These are phyloP conservation scores for Ceratopteris richardii DNA, from an alignment of 75 land plant species.

Conservation along the genomic window DNA sequence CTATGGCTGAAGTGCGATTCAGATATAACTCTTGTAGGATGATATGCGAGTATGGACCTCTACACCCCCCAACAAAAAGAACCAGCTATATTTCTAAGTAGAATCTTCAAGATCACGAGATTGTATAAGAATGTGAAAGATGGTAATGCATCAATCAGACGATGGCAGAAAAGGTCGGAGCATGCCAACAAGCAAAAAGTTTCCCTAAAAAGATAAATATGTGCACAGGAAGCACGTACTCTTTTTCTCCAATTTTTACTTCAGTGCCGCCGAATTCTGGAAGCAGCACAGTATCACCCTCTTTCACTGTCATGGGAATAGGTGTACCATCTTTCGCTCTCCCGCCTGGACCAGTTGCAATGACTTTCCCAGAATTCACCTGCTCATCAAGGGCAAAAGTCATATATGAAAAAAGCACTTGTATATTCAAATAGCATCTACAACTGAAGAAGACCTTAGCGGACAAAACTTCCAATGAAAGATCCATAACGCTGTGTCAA, in stretches of 20 bases:
- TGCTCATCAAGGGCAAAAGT: too few relatives aligned
- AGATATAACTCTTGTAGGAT: too few relatives aligned
- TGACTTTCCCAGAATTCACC: conserved; percentile 89
- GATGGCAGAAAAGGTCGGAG: background rate
- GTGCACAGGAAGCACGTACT: conserved; percentile 33
- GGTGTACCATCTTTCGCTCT: conserved; percentile 41
- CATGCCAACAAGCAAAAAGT: background rate
- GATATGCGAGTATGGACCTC: too few relatives aligned
- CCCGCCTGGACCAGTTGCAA: conserved; percentile 65
- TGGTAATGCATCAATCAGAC: background rate
- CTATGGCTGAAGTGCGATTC: too few relatives aligned
- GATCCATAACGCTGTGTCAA: too few relatives aligned
- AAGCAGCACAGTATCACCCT: conserved; percentile 76
- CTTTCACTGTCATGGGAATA: conserved; percentile 65
- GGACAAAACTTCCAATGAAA: conserved; percentile 61
- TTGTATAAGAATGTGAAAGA: too few relatives aligned
- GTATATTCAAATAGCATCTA: too few relatives aligned
- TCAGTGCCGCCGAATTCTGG: conserved; percentile 79
- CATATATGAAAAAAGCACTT: too few relatives aligned
- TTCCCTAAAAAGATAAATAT: background rate
- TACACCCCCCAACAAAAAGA: too few relatives aligned
- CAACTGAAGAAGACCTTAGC: conserved; percentile 56
- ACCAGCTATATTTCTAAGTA: background rate
- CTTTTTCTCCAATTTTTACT: conserved; percentile 70
- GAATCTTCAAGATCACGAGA: background rate